phyloP scores from a whole-genome alignment of 352 stramenopile genomes.

The Phytophthora sp. region DNA sequence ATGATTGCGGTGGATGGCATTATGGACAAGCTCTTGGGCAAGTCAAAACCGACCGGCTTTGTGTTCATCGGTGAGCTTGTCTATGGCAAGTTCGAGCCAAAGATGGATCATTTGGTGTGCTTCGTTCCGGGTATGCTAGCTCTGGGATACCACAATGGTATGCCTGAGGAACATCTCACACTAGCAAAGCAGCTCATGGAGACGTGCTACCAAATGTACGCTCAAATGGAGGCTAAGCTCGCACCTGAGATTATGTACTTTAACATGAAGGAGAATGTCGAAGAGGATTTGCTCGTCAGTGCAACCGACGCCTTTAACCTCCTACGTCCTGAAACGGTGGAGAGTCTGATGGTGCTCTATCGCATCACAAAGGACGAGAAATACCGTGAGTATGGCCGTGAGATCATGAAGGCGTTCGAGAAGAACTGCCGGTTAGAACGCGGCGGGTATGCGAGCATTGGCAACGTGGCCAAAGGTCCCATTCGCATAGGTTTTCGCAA shows the following conservation, averaged over 20 bases:
- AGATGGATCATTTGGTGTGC: conserved; percentile 92
- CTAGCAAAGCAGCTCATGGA: conserved; percentile 81
- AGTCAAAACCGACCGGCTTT: conserved; percentile 63
- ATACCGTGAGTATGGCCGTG: conserved; percentile 85
- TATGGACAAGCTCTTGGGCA: conserved; percentile 56
- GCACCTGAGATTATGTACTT: conserved; percentile 90
- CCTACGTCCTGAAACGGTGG: conserved; percentile 91
- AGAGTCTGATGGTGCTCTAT: conserved; percentile 93
- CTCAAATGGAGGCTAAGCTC: conserved; percentile 76
- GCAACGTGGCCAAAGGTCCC: conserved; percentile 58
- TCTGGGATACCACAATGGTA: conserved; percentile 78
- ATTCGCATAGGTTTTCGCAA: conserved; percentile 53
- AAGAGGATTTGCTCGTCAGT: conserved; percentile 62
- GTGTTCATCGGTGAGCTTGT: conserved; percentile 78
- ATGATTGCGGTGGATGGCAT: conserved; percentile 70
- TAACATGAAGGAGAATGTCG: conserved; percentile 53
- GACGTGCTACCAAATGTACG: conserved; percentile 91
- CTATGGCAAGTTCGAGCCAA: conserved; percentile 52
- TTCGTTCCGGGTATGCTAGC: conserved; percentile 90
- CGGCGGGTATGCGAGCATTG: conserved; percentile 70
- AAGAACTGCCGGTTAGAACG: conserved; percentile 68
- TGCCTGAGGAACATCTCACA: conserved; percentile 65
- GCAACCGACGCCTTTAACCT: conserved; percentile 79
- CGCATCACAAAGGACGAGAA: conserved; percentile 89
- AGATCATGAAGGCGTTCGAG: conserved; percentile 90